These are phyloP conservation scores for Chenopodium formosanum DNA, from an alignment of 148 eudicot species.

Conservation along the genomic window DNA sequence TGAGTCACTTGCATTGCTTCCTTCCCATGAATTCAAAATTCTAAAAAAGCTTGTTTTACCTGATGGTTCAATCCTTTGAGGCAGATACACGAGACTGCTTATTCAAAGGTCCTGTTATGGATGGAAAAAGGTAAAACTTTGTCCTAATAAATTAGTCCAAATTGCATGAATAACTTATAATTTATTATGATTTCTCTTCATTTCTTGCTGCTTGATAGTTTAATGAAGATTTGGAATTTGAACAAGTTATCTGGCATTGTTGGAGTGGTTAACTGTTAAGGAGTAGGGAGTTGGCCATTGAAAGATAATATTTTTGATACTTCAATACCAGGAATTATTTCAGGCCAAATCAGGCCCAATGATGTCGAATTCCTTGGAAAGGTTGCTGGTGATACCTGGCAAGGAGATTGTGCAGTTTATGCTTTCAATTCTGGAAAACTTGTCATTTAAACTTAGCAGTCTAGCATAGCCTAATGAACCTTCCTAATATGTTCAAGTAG, in stretches of 20 bases:
- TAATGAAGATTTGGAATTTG: conserved; percentile 45
- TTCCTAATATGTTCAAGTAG: not conserved
- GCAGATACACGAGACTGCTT: conserved; percentile 57
- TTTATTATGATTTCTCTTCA: not conserved
- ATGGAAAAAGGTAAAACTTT: conserved; percentile 45
- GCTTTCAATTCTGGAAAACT: conserved; percentile 44
- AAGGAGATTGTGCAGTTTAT: conserved; percentile 49
- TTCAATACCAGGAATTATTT: conserved; percentile 21
- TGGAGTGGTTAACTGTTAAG: conserved; percentile 47
- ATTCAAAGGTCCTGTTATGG: conserved; percentile 56
- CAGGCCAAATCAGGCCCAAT: conserved; percentile 39
- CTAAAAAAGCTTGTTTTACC: conserved; percentile 50
- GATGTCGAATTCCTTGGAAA: conserved; percentile 52
- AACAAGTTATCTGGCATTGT: conserved; percentile 42
- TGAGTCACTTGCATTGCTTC: too few relatives aligned
- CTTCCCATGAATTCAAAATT: conserved; percentile 49
- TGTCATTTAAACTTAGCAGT: not conserved
- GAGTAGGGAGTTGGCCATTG: conserved; percentile 49
- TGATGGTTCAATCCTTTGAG: conserved; percentile 57
- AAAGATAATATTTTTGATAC: conserved; percentile 21
- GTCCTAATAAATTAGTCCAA: not conserved
- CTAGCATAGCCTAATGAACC: not conserved
- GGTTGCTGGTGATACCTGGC: conserved; percentile 36
- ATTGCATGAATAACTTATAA: not conserved
- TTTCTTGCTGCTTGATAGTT: conserved; percentile 19